Base-by-base conservation (phyloP, 257 asterid species). In the Gentiana straminea region DNA sequence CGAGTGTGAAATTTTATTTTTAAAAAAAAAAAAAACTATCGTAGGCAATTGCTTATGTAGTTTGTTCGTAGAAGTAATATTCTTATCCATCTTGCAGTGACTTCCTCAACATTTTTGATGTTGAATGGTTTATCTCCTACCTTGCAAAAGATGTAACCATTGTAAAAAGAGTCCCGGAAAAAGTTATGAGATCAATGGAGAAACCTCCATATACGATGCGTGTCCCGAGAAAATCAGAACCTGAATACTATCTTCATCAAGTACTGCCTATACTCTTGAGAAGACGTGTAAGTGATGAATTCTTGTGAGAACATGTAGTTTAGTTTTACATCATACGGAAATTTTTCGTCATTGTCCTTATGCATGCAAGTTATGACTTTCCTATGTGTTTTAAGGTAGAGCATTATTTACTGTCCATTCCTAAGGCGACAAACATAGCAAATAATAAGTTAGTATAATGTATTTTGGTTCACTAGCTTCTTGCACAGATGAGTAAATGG, bases 131-230 rank as follows among this genome's bases (percentile, higher is more conserved):
- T 80, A 83, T 88, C 73, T 81, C 95, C 66, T 83, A 74, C 81
- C 97, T 92, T 58, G 73, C 94, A 48, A 92, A 88, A 73, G 99
- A 92, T 43, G 83, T 92, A 43, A 80, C 91, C 4, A 80, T 88
- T 44, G 84, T 88, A 57, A 88, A 86, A 80, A 82, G 90, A 58
- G 97, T 92, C 62, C 97, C 99, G 4, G 97, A 85, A 60, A 92
- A 76, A 81, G 89, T 92, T 74, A 92, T 88, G 97, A 78, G 84
- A 78, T 88, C 97, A 59, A 88, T 92, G 97, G 99, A 88, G 33
- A 92, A 85, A 70, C 99, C 99, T 38, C 99, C 99, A 33, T 92
- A 92, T 75, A 88, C 97, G 56, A 92, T 84, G 97, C 97, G 97
- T 53, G 97, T 88, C 57, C 99, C 99, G 32, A 81, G 99, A 69